Conservation (phyloP, 192 early-diverging fungal genomes). For the Backusella parvicylindrica region DNA sequence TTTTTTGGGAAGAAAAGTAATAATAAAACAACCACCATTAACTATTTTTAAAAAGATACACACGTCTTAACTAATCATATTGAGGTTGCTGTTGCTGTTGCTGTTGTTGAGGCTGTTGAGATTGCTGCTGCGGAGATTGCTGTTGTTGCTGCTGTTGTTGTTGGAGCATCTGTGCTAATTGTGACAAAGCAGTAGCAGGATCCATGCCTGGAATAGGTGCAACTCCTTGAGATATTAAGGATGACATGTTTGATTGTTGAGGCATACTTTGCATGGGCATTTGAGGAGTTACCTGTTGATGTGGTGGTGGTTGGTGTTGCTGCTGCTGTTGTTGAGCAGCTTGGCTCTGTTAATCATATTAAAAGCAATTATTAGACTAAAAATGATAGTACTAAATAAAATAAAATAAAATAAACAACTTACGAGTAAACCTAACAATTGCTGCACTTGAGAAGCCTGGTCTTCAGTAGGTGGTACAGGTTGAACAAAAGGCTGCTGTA, state of each 20-base stretch:
- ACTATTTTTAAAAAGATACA: too few relatives aligned
- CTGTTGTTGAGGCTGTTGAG: not conserved
- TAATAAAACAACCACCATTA: too few relatives aligned
- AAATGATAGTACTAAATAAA: not conserved
- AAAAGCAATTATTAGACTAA: too few relatives aligned
- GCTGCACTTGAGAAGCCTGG: slow-evolving; percentile 21
- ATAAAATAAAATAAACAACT: not conserved
- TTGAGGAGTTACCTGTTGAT: not conserved
- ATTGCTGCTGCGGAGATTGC: not conserved
- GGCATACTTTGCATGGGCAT: not conserved
- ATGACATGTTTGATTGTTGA: not conserved
- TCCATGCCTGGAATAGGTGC: slow-evolving; percentile 13
- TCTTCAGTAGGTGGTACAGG: slow-evolving; percentile 14
- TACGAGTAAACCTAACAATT: slow-evolving; percentile 22
- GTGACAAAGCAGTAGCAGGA: slow-evolving; percentile 10
- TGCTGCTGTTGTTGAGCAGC: slow-evolving; percentile 11
- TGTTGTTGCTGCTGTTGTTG: not conserved
- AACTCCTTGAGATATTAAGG: not conserved
- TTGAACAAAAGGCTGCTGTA: slow-evolving; percentile 9
- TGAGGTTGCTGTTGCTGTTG: too few relatives aligned
- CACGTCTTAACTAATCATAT: too few relatives aligned
- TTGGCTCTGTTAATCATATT: not conserved
- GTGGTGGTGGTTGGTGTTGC: not conserved
- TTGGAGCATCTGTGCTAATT: slow-evolving; percentile 1
- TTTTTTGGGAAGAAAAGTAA: too few relatives aligned